Base-by-base conservation (phyloP, 352 stramenopile species). In the Globisporangium splendens region DNA sequence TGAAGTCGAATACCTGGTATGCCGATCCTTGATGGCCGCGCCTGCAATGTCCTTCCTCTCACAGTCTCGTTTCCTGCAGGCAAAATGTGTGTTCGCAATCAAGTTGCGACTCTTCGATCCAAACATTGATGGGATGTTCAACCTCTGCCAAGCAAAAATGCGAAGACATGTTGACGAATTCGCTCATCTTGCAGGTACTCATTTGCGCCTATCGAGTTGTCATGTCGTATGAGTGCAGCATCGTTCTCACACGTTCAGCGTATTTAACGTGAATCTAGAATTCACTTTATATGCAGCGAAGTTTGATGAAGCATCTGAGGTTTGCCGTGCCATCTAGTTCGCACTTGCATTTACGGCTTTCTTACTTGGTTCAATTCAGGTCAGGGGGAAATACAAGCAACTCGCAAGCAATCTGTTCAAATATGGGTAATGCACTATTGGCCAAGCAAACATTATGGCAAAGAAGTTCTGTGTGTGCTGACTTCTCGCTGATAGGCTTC, bases 361-460 rank as follows among this genome's bases (percentile, higher is more conserved):
- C 46, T 51, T 51, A 21, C 13, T 65, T 46, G 58, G 11, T 11
- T 33, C 38, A 52, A 15, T 54, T 3, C 55, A 89, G 83, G 63
- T 89, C 47, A 66, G 75, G 49, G 57, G 60, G 8, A 77, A 66
- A 41, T 91, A 93, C 66, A 66, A 65, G 14, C 35, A 39, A 1
- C 70, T 93, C n/a, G 79, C 80, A n/a, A 58, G 66, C 20, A 59
- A 81, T 20, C 53, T 91, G 22, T 91, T 90, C 50, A 89, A 70
- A 52, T 78, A 77, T 46, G 66, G 77, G 83, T 90, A 69, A 3
- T 33, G 42, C 39, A 7, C 21, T 21, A 35, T 58, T 14, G 5
- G 28, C 35, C 24, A 14, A 14, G 21, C 38, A n/a, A 8, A 35
- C 10, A 35, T 35, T 35, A 10, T 0, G 28, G 10, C 10, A 35